A percentile compares a stretch with the other conserved stretches of the same genome.
These are phyloP conservation scores for Trichoderma brevicompactum DNA, from an alignment of 2,329 filamentous ascomycete species.

Conservation along the genomic window DNA sequence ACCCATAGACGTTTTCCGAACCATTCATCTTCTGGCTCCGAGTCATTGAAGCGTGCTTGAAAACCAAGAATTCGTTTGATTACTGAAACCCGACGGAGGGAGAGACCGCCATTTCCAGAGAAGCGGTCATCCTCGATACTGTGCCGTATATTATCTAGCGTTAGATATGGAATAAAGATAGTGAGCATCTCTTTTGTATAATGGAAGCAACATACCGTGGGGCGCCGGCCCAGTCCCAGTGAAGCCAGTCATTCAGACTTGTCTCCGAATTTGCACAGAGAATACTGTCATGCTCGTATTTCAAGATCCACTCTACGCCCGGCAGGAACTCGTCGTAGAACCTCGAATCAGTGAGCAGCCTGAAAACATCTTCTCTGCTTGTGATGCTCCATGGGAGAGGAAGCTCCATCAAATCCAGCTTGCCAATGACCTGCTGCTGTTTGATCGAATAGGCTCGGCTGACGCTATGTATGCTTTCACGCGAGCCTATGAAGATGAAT, in stretches of 20 bases:
- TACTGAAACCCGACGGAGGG: slow-evolving; percentile 56
- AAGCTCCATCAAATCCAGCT: slow-evolving; percentile 55
- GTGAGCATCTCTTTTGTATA: too few species aligned
- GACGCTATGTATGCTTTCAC: slow-evolving; percentile 52
- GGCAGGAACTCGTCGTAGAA: slow-evolving; percentile 59
- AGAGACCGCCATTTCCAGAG: slow-evolving; percentile 59
- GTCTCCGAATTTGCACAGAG: slow-evolving; percentile 58
- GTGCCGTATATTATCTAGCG: not conserved
- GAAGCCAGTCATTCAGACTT: slow-evolving; percentile 58
- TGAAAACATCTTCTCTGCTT: slow-evolving; percentile 53
- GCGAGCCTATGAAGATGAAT: slow-evolving; percentile 60
- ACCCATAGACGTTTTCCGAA: slow-evolving; percentile 54
- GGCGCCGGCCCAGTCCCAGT: slow-evolving; percentile 60
- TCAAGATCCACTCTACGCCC: slow-evolving; percentile 57
- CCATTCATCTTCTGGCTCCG: slow-evolving; percentile 60
- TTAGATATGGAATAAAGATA: not conserved
- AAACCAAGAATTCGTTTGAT: slow-evolving; percentile 54
- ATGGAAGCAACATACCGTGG: slow-evolving; percentile 44
- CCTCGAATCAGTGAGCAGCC: slow-evolving; percentile 54
- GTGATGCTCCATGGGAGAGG: slow-evolving; percentile 53
- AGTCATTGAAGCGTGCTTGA: slow-evolving; percentile 55
- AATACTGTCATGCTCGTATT: slow-evolving; percentile 60
- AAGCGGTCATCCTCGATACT: slow-evolving; percentile 49
- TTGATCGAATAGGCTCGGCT: slow-evolving; percentile 52
- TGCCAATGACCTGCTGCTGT: slow-evolving; percentile 55